Conservation (phyloP, 2,329 filamentous ascomycete species). For the Botrytis sinoallii region DNA sequence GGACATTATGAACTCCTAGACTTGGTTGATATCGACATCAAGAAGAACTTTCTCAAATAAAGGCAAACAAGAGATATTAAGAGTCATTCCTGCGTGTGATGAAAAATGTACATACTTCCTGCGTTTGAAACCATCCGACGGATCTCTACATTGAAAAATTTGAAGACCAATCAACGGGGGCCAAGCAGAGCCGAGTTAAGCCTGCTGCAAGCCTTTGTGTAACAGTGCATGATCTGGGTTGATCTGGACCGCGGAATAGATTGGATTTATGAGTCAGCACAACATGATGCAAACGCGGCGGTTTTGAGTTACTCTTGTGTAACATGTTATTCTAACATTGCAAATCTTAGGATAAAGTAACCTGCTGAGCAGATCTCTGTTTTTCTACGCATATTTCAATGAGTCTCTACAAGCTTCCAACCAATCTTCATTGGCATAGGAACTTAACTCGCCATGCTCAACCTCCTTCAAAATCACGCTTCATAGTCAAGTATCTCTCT, state of each 20-base stretch:
- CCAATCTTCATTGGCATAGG: fast-evolving
- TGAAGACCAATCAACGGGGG: background rate
- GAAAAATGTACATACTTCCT: background rate
- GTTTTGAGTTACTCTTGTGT: background rate
- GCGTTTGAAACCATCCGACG: background rate
- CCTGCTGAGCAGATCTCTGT: background rate
- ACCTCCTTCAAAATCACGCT: background rate
- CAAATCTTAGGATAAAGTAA: no score
- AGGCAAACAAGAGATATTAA: background rate
- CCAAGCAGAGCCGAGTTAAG: background rate
- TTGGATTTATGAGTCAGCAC: background rate
- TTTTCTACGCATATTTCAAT: background rate
- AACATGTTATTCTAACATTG: background rate
- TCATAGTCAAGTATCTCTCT: background rate
- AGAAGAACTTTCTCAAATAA: background rate
- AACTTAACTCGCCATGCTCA: no score
- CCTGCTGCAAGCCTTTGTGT: background rate
- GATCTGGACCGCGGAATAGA: background rate
- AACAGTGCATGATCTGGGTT: background rate
- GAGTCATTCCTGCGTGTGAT: no score
- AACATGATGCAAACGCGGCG: background rate
- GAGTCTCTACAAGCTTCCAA: background rate
- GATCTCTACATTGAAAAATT: background rate
- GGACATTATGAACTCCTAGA: background rate
- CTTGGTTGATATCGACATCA: background rate